phyloP scores from a whole-genome alignment of 140 eudicot genomes.

The Senecio squalidus region DNA sequence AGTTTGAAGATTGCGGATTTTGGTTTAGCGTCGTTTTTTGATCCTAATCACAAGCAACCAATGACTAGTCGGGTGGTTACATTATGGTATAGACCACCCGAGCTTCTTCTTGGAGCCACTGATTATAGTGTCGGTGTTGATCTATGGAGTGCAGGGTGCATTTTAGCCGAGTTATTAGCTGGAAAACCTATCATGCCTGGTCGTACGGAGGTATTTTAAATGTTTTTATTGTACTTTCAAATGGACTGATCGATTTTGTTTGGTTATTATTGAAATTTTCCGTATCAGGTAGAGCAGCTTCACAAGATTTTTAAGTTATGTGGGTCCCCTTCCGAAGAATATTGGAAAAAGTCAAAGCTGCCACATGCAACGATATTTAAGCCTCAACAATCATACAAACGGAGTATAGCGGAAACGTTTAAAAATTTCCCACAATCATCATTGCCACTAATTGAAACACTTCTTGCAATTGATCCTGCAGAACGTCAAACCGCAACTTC shows the following conservation, averaged over 20 bases:
- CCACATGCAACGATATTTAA: conserved; percentile 78
- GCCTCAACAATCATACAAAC: conserved; percentile 60
- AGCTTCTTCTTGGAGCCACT: conserved; percentile 82
- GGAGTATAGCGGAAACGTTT: conserved; percentile 62
- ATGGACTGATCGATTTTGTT: neutral
- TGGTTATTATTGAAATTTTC: neutral
- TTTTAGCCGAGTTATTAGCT: conserved; percentile 70
- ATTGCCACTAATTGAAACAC: conserved; percentile 59
- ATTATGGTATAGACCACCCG: conserved; percentile 80
- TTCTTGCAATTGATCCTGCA: conserved; percentile 68
- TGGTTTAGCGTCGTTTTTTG: conserved; percentile 70
- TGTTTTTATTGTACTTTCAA: neutral
- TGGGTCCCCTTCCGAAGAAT: conserved; percentile 78
- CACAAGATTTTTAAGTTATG: conserved; percentile 80
- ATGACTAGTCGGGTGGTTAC: conserved; percentile 85
- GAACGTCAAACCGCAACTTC: conserved; percentile 63
- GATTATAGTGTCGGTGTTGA: conserved; percentile 74
- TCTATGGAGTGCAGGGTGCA: conserved; percentile 82
- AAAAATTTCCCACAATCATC: conserved; percentile 63
- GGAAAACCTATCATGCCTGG: conserved; percentile 90
- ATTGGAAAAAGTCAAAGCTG: conserved; percentile 68
- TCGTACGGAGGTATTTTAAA: conserved; percentile 53
- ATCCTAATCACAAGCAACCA: conserved; percentile 66
- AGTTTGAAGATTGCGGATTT: conserved; percentile 78
- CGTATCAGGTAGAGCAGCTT: conserved; percentile 66